phyloP scores from a whole-genome alignment of 805 yeast species.

The Kodamaea hsintzibuensis region DNA sequence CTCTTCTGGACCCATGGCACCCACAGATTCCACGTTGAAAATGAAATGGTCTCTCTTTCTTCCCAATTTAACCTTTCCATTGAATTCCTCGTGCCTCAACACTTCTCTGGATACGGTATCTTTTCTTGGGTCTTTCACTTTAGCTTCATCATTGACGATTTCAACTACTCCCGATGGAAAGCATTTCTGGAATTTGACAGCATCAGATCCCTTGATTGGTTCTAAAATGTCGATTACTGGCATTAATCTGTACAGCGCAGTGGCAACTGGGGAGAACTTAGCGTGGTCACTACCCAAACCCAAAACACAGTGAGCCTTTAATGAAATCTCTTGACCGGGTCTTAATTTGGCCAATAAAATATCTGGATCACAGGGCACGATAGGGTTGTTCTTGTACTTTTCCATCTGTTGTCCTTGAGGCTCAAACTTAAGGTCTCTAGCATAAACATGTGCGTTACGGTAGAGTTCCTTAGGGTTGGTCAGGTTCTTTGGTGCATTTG shows the following conservation, averaged over 20 bases:
- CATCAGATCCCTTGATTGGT: slow-evolving; percentile 76
- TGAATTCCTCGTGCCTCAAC: slow-evolving; percentile 87
- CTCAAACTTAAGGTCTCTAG: slow-evolving; percentile 83
- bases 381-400: slow-evolving; percentile 63
- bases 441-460: slow-evolving; percentile 84
- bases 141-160: slow-evolving; percentile 70
- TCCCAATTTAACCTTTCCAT: slow-evolving; percentile 87
- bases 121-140: slow-evolving; percentile 83
- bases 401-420: slow-evolving; percentile 89
- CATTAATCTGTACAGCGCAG: slow-evolving; percentile 91
- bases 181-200: slow-evolving; percentile 79
- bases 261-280: slow-evolving; percentile 94
- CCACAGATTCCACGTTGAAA: slow-evolving; percentile 91
- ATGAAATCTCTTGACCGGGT: slow-evolving; percentile 94
- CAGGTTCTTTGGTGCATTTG: slow-evolving; percentile 74
- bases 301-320: slow-evolving; percentile 85
- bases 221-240: slow-evolving; percentile 79
- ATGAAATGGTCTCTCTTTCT: slow-evolving; percentile 91
- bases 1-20: slow-evolving; percentile 97
- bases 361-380: slow-evolving; percentile 82
- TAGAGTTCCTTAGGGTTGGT: slow-evolving; percentile 84
- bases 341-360: slow-evolving; percentile 88
- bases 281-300: slow-evolving; percentile 97
- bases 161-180: slow-evolving; percentile 93
- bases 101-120: slow-evolving; percentile 98